Percentiles rank a stretch among this genome's conserved stretches.
phyloP scores from a whole-genome alignment of 805 yeast species.

The Pichia membranifaciens region DNA sequence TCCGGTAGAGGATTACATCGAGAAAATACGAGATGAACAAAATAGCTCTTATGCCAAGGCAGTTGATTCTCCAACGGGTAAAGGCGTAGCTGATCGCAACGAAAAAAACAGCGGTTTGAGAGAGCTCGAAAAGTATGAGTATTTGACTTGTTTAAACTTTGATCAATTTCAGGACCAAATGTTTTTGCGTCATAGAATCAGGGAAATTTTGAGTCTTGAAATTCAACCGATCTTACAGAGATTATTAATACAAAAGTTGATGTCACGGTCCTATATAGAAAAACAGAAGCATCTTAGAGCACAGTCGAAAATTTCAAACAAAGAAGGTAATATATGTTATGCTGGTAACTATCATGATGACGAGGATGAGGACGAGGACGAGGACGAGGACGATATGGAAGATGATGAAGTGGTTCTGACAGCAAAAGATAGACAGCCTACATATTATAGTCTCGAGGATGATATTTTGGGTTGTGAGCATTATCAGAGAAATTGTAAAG shows the following conservation, averaged over 20 bases:
- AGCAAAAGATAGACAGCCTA: constrained; percentile 41
- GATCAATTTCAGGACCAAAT: constrained; percentile 32
- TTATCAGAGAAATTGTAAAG: constrained; percentile 76
- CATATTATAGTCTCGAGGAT: constrained; percentile 40
- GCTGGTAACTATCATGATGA: neutral
- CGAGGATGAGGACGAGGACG: constrained; percentile 9
- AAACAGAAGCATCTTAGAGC: constrained; percentile 28
- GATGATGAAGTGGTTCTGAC: constrained; percentile 38
- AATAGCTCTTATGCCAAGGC: neutral
- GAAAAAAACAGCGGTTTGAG: neutral
- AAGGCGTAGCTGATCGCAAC: neutral
- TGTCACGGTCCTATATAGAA: constrained; percentile 63
- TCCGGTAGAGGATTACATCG: constrained; percentile 42
- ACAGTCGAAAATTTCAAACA: neutral
- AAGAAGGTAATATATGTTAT: neutral
- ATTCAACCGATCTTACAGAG: constrained; percentile 40
- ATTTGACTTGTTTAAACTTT: constrained; percentile 27
- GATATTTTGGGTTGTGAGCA: constrained; percentile 70
- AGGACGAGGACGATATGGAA: constrained; percentile 19
- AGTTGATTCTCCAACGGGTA: neutral
- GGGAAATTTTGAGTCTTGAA: constrained; percentile 36
- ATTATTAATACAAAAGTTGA: constrained; percentile 51
- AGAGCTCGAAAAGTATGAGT: constrained; percentile 16
- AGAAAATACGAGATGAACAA: constrained; percentile 13
- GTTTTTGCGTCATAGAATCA: constrained; percentile 44